phyloP scores from a whole-genome alignment of 306 rosid genomes.

The Pyrus communis region DNA sequence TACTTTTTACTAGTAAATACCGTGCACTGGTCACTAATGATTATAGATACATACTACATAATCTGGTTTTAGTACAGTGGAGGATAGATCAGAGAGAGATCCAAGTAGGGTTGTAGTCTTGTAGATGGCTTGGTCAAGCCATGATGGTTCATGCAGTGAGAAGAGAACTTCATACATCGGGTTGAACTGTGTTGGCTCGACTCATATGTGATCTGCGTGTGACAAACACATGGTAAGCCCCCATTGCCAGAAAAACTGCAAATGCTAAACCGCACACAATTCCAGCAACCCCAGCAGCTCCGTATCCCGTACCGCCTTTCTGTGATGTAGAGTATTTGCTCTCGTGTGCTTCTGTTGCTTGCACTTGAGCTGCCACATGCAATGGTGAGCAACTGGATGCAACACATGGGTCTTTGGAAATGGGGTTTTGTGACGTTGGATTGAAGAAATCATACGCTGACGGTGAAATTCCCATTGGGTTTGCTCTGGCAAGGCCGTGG shows the following conservation, averaged over 20 bases:
- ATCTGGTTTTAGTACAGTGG: background rate
- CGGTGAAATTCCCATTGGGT: constrained; percentile 58
- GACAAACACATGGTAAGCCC: constrained; percentile 45
- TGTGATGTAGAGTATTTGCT: constrained; percentile 26
- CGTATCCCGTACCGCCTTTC: constrained; percentile 18
- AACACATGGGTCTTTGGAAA: constrained; percentile 38
- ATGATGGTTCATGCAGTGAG: constrained; percentile 20
- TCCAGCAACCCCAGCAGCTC: constrained; percentile 51
- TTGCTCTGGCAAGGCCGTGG: constrained; percentile 61
- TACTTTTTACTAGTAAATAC: background rate
- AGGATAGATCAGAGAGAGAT: background rate
- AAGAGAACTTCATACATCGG: constrained; percentile 31
- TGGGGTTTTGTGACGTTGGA: constrained; percentile 42
- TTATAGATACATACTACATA: background rate
- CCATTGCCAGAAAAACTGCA: constrained; percentile 53
- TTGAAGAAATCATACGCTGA: constrained; percentile 79
- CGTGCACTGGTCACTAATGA: constrained; percentile 1
- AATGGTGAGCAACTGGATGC: constrained; percentile 63
- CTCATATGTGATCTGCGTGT: constrained; percentile 46
- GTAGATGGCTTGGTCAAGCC: background rate
- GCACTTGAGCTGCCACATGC: constrained; percentile 65
- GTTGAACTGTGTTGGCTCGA: constrained; percentile 35
- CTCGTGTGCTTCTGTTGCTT: constrained; percentile 45
- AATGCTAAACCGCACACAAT: constrained; percentile 55
- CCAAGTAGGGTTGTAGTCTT: background rate